phyloP scores from a whole-genome alignment of 495 filamentous ascomycete species.

The Tuber brumale region DNA sequence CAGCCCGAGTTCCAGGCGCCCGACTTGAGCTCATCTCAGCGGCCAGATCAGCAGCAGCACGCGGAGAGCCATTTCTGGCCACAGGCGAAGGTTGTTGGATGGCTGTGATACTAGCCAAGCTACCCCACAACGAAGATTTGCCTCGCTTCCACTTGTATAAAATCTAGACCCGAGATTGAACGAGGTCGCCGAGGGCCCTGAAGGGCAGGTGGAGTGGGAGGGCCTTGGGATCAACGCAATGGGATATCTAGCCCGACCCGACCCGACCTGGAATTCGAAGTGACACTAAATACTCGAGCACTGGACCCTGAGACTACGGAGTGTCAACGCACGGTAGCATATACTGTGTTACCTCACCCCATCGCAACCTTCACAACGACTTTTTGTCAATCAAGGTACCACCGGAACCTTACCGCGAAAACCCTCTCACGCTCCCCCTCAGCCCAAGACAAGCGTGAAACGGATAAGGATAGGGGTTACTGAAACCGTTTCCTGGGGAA shows the following conservation, averaged over 20 bases:
- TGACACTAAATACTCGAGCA: background rate
- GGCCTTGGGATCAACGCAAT: background rate
- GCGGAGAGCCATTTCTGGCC: too few relatives aligned
- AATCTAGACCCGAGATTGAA: background rate
- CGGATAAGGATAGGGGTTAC: background rate
- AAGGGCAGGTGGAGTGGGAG: background rate
- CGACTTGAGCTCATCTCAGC: too few relatives aligned
- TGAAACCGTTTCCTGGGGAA: background rate
- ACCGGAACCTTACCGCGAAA: background rate
- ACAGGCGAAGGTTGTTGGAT: background rate
- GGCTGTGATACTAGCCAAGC: background rate
- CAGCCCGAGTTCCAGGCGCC: background rate
- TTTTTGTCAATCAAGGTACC: background rate
- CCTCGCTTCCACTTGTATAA: background rate
- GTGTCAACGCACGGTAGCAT: background rate
- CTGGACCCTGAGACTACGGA: background rate
- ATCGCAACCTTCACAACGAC: background rate
- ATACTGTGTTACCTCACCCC: background rate
- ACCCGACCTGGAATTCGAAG: background rate
- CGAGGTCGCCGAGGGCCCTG: background rate
- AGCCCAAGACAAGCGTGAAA: background rate
- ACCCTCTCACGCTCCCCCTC: background rate
- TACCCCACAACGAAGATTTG: background rate
- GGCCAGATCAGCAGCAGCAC: too few relatives aligned
- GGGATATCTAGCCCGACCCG: background rate